Base-by-base conservation (phyloP, 75 land plant genomes). In the Pinus albicaulis region DNA sequence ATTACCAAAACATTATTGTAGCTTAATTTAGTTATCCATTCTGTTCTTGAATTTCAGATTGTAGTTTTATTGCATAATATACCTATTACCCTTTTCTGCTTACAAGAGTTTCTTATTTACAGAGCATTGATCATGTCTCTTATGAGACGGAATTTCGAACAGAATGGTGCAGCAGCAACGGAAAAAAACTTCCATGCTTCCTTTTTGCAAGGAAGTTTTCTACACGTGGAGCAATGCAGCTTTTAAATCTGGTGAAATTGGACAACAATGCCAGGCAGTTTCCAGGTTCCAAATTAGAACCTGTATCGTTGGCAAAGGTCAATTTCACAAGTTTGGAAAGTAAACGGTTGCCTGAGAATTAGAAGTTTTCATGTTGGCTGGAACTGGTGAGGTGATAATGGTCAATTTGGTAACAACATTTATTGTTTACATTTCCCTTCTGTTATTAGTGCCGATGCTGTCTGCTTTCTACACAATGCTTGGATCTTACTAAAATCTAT, bases 201-300 rank as follows among this genome's bases (percentile, higher is more conserved):
- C 93, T 95, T 68, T 93, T 95, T 79, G 93, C 96, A 6, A 82
- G 98, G 48, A 95, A 95, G 70, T 95, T 95, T 79, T 88, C 92
- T 24, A 77, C 88, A 52, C 85, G 88, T 61, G 96, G 94, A 74
- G 96, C 91, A 36, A 34, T 89, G 23, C 81, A 81, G 44, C 89
- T 95, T 76, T 77, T 95, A 56, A 88, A 91, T 31, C 76, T 63
- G 87, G 94, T 91, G 71, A 80, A 24, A 55, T 68, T 38, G 48
- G 71, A 41, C 3, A 6, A 41, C 12, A 3, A 68, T 68, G 20
- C 41, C 71, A 41, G 2, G 53, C n/a, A 12, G 36, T 34, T 34
- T 17, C 41, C 41, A 28, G 68, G 15, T 64, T 31, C 16, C 24
- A 41, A 41, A 7, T 41, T n/a, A 14, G 71, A 44, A 41, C 24